Evolutionary conservation across 495 filamentous ascomycete genomes (phyloP), one percentile per base, ranked within the genome.

Genomic region (Penicillium egyptiacum): DNA sequence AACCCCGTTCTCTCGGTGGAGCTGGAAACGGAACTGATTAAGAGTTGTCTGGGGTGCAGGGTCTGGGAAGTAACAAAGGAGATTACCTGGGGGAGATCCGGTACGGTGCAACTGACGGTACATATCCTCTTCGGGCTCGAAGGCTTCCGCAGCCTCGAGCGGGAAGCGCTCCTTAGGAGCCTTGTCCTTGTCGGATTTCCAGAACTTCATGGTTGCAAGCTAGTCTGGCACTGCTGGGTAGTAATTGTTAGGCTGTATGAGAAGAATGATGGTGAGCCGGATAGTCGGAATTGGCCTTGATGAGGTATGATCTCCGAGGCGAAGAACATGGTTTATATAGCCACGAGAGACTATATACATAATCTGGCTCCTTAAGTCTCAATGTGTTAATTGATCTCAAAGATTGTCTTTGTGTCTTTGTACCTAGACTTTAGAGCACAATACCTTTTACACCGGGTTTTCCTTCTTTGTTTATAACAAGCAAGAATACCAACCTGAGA

Each of bases 1-100:
- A 0, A 19, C 22, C 4, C 50, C 50, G 3, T 52, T 28, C 1
- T 41, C 35, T 4, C 50, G 50, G 16, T 12, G 16, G 8, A 52
- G 16, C 37, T 40, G 14, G 33, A 52, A 41, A 9, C 35, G 35
- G 33, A 41, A 52, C n/a, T 52, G 45, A n/a, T 48, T 48, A 10
- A 48, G 45, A 6, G 14, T 31, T 1, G 26, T 19, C 28, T 2
- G 8, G 0, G 45, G 45, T n/a, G 11, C 28, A 30, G 45, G 28
- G 3, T 48, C 45, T 2, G 45, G 45, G 16, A 31, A 48, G 4
- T 10, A 10, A 31, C n/a, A 48, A 19, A 48, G 45, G 4, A 48
- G 45, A 19, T 6, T 48, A 5, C 8, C 28, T 2, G 45, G 45
- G 45, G 45, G 28, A 19, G 45, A 48, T 10, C 45, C 45, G 10